These are phyloP conservation scores for Jasminum sambac DNA, from an alignment of 257 asterid species.

Conservation along the genomic window DNA sequence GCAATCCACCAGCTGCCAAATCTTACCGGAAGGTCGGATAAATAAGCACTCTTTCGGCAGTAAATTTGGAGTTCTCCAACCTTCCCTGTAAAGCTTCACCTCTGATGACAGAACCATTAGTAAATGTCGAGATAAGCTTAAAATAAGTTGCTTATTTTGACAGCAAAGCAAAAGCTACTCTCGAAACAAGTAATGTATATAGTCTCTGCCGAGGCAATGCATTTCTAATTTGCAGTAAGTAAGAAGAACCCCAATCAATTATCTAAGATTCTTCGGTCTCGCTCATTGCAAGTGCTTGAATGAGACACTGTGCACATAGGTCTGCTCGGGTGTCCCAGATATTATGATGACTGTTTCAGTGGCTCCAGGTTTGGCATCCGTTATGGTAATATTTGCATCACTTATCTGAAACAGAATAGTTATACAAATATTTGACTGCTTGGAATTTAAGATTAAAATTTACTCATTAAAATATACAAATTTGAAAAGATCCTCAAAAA, in stretches of 20 bases:
- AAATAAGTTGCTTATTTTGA: neutral
- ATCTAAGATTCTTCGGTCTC: slow-evolving; percentile 64
- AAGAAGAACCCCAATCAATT: slow-evolving; percentile 29
- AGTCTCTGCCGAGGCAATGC: too few relatives aligned
- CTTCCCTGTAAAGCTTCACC: neutral
- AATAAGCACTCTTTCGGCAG: neutral
- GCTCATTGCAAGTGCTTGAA: slow-evolving; percentile 82
- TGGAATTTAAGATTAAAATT: neutral
- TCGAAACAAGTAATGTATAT: neutral
- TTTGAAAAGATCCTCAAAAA: too few relatives aligned
- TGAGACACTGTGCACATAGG: slow-evolving; percentile 96
- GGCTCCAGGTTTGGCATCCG: slow-evolving; percentile 77
- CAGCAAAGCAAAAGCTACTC: neutral
- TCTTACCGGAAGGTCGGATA: neutral
- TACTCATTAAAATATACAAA: too few relatives aligned
- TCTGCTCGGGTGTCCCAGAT: slow-evolving; percentile 93
- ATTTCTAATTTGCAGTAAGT: too few relatives aligned
- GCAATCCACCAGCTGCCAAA: neutral
- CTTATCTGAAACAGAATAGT: slow-evolving; percentile 54
- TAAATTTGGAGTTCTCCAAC: neutral
- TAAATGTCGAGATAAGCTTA: neutral
- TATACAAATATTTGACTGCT: slow-evolving; percentile 5
- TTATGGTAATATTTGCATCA: slow-evolving; percentile 74
- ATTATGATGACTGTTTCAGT: slow-evolving; percentile 69
- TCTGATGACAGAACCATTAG: neutral